These are phyloP conservation scores for Torulaspora maleeae DNA, from an alignment of 805 yeast genomes.

Conservation along the genomic window DNA sequence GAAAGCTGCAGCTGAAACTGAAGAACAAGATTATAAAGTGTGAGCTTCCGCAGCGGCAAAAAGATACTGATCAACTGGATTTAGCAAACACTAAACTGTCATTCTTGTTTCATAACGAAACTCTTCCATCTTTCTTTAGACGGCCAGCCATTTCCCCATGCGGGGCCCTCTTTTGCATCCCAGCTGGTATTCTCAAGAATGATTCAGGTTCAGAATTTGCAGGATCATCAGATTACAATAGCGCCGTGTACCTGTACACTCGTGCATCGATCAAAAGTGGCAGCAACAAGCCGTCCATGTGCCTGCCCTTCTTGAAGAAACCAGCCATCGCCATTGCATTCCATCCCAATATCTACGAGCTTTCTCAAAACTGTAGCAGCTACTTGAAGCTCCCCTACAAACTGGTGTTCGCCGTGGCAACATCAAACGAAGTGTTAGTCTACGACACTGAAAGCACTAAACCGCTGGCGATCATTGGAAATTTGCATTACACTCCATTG, in stretches of 20 bases:
- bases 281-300: slow-evolving; percentile 65
- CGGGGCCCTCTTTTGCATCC: slow-evolving; percentile 73
- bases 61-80: slow-evolving; percentile 15
- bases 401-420: slow-evolving; percentile 87
- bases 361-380: slow-evolving; percentile 11
- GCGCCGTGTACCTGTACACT: slow-evolving; percentile 77
- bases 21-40: slow-evolving; percentile 47
- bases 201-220: slow-evolving; percentile 12
- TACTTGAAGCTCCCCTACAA: slow-evolving; percentile 65
- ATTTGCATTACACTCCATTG: slow-evolving; percentile 80
- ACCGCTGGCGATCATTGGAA: slow-evolving; percentile 71
- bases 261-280: slow-evolving; percentile 51
- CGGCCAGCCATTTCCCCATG: slow-evolving; percentile 85
- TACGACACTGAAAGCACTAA: slow-evolving; percentile 69
- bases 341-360: slow-evolving; percentile 56
- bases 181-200: slow-evolving; percentile 59
- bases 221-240: slow-evolving; percentile 38
- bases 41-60: slow-evolving; percentile 46
- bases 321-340: slow-evolving; percentile 84
- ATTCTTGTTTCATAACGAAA: slow-evolving; percentile 73
- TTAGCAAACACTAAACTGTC: slow-evolving; percentile 33
- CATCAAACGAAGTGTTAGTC: slow-evolving; percentile 75
- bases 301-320: slow-evolving; percentile 70
- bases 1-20: slow-evolving; percentile 23
- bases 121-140: slow-evolving; percentile 85